Evolutionary conservation across 2,329 filamentous ascomycete species (phyloP), one percentile per base, ranked within the genome.

Genomic region (Paraphoma chrysanthemicola): DNA sequence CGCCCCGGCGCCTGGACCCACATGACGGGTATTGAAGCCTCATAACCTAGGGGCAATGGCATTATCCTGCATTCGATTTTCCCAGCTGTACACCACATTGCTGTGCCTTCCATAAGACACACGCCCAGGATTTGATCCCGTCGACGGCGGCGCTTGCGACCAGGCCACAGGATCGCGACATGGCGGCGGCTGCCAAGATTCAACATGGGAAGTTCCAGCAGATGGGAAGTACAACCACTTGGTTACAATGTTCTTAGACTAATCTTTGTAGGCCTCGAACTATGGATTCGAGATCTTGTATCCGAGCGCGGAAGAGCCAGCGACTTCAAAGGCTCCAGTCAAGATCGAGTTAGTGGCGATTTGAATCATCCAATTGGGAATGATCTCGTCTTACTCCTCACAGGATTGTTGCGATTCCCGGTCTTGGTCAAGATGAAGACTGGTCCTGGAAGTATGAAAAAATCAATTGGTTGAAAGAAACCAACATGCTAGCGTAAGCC

Each of bases 371-470:
- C 23, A 23, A 23, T 23, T 23, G 23, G 2, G 23, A 23, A 23
- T 23, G 23, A 23, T 23, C 23, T 23, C 23, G 5, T 23, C 10
- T 43, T 12, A 4, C 6, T 36, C 16, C 8, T 7, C 39, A n/a
- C 16, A 75, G 71, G 44, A 67, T 75, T 42, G 51, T 74, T 14
- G 70, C 70, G 12, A 64, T 74, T 28, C 69, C 70, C 6, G 70
- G 69, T 7, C 64, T 75, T 12, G 72, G 69, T 11, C 67, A 67
- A 18, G 65, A 69, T 53, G 64, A 69, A 33, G 59, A 68, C 50
- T 70, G 63, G 46, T 71, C 72, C 43, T 75, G 70, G 71, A 64
- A 52, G 23, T 57, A 60, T 16, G 55, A 60, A 28, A 60, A 67
- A 31, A 61, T 63, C 16, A 52, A 74, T 54, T 75, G 71, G 72